Conservation (phyloP, 371 early-diverging fungal species). For the Phascolomyces articulosus region DNA sequence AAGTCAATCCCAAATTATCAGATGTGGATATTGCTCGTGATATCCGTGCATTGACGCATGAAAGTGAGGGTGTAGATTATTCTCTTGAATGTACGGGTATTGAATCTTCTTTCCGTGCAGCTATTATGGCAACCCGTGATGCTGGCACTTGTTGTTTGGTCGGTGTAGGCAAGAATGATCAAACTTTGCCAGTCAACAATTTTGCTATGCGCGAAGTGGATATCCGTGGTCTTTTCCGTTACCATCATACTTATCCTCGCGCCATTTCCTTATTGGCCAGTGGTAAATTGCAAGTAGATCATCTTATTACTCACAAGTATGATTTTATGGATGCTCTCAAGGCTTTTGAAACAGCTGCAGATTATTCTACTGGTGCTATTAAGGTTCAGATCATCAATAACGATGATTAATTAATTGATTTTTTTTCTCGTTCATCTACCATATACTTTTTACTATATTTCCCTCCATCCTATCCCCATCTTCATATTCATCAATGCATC, state of each 20-base stretch:
- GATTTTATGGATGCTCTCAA: constrained; percentile 48
- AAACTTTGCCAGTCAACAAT: constrained; percentile 46
- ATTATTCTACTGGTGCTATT: constrained; percentile 41
- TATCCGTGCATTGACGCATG: constrained; percentile 27
- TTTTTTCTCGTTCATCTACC: too few species aligned
- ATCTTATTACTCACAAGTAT: constrained; percentile 38
- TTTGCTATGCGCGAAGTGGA: constrained; percentile 57
- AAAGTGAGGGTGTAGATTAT: constrained; percentile 42
- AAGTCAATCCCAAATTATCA: constrained; percentile 16
- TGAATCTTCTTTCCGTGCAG: constrained; percentile 44
- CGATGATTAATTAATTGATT: not conserved
- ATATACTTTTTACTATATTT: not conserved
- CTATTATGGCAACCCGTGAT: constrained; percentile 48
- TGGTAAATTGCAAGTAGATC: constrained; percentile 39
- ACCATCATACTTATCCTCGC: constrained; percentile 50
- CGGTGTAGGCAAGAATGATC: constrained; percentile 51
- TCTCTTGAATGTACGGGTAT: constrained; percentile 50
- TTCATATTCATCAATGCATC: too few species aligned
- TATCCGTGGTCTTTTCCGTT: constrained; percentile 42
- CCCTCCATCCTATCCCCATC: too few species aligned
- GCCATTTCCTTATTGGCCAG: constrained; percentile 39
- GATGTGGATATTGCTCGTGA: constrained; percentile 38
- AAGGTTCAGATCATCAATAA: constrained; percentile 50
- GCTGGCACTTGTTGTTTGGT: constrained; percentile 48
- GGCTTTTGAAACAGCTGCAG: constrained; percentile 44